Percentiles rank a stretch among this genome's conserved stretches.
Evolutionary conservation across 345 rosid species (phyloP).

Genomic region (Cardiospermum halicacabum): DNA sequence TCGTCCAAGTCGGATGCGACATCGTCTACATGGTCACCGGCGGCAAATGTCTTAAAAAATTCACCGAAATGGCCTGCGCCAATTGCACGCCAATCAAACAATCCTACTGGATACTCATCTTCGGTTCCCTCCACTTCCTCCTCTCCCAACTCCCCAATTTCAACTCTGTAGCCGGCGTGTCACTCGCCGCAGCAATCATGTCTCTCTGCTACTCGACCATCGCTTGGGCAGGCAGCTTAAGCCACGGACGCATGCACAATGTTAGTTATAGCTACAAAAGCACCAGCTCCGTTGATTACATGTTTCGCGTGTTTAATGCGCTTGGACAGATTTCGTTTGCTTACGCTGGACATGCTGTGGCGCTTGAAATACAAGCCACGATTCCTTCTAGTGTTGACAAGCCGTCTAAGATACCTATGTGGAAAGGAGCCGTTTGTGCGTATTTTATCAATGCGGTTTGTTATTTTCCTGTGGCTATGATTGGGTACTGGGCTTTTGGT

Average conservation of each 20-base stretch:
- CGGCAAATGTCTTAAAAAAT: constrained; percentile 86
- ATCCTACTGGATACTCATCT: constrained; percentile 86
- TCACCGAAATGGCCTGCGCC: constrained; percentile 68
- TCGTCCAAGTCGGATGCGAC: constrained; percentile 86
- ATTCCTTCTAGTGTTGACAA: constrained; percentile 83
- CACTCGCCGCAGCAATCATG: constrained; percentile 93
- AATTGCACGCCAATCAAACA: constrained; percentile 60
- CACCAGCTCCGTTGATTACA: constrained; percentile 38
- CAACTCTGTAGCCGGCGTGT: constrained; percentile 88
- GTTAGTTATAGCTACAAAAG: constrained; percentile 70
- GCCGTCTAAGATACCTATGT: constrained; percentile 83
- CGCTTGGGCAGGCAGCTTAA: constrained; percentile 78
- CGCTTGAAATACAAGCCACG: constrained; percentile 90
- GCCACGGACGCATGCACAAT: constrained; percentile 48
- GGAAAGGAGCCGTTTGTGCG: constrained; percentile 83
- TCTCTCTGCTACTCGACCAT: constrained; percentile 91
- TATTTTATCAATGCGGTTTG: constrained; percentile 83
- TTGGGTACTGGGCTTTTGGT: constrained; percentile 85
- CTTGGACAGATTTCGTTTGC: constrained; percentile 87
- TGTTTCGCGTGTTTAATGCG: constrained; percentile 75
- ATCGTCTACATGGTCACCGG: constrained; percentile 99
- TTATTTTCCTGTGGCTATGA: constrained; percentile 88
- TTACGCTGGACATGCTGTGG: constrained; percentile 92
- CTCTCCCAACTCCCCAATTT: constrained; percentile 92
- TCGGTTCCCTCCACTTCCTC: constrained; percentile 83